phyloP scores from a whole-genome alignment of 169 alveolate genomes.

The Plasmodium coatneyi region DNA sequence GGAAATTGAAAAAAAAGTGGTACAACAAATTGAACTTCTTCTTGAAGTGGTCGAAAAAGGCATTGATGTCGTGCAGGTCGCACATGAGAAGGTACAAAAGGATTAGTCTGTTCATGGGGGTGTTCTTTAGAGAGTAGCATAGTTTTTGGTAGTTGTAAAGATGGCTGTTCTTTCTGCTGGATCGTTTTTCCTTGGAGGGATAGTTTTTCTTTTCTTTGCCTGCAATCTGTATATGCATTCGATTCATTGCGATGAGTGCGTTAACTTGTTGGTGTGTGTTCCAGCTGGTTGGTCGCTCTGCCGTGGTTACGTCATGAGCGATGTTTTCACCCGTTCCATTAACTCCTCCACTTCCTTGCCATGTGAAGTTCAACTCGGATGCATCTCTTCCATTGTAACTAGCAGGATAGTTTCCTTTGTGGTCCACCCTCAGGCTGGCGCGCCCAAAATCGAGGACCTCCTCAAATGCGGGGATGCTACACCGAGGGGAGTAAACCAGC shows the following conservation, averaged over 20 bases:
- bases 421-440: background rate
- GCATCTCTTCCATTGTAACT: background rate
- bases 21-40: slow-evolving; percentile 24
- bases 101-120: slow-evolving; percentile 22
- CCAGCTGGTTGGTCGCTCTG: background rate
- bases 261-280: background rate
- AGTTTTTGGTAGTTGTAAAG: background rate
- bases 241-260: background rate
- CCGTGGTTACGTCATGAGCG: background rate
- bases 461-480: background rate
- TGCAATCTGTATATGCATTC: slow-evolving; percentile 7
- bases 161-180: background rate
- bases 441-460: background rate
- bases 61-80: slow-evolving; percentile 8
- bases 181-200: background rate
- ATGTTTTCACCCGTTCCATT: too few relatives aligned
- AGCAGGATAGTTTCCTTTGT: background rate
- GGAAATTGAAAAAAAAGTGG: slow-evolving; percentile 38
- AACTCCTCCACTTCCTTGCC: background rate
- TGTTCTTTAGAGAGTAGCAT: slow-evolving; percentile 8
- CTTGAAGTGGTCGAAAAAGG: slow-evolving; percentile 20
- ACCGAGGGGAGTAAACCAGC: background rate
- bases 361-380: background rate
- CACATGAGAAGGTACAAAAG: slow-evolving; percentile 20
- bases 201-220: background rate